Evolutionary conservation across 208 protist species (phyloP), one percentile per base, ranked within the genome.

Genomic region (Wallacemonas sp.): DNA sequence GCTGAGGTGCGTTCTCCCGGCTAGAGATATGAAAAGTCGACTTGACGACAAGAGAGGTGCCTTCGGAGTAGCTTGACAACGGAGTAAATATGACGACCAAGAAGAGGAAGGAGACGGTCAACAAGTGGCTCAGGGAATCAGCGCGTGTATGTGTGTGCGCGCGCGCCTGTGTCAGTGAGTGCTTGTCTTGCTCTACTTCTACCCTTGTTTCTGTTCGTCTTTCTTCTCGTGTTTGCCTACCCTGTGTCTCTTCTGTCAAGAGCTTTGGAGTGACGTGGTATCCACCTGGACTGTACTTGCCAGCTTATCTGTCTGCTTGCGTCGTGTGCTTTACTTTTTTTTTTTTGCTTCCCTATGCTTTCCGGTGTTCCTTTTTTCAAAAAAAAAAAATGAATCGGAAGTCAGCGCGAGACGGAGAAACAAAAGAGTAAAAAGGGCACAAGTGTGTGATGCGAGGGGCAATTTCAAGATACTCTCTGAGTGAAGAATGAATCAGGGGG

Each of bases 211-310:
- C n/a, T 37, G 32, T 63, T n/a, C 24, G 53, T 39, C 21, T 19
- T 26, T 57, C 54, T 55, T 41, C 26, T 65, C 50, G 10, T 53
- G 30, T 37, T 55, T 33, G 17, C 48, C 41, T 54, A 36, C 46
- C 33, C 27, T 13, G n/a, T n/a, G 24, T 54, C 10, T n/a, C 22
- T 54, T 54, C 46, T 0, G n/a, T 54, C 24, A 34, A 54, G 9
- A 34, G 46, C 46, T 54, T 54, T 54, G 46, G 46, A 54, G 27
- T 54, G 46, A 34, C 46, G 27, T n/a, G n/a, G n/a, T n/a, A n/a
- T n/a, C n/a, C n/a, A n/a, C n/a, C n/a, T n/a, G n/a, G n/a, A n/a
- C n/a, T n/a, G n/a, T n/a, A n/a, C n/a, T n/a, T n/a, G n/a, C n/a
- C n/a, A n/a, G n/a, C n/a, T n/a, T n/a, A n/a, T n/a, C n/a, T n/a